Evolutionary conservation across 805 yeast species (phyloP), one percentile per base, ranked within the genome.

Genomic region (Brettanomyces naardenensis): DNA sequence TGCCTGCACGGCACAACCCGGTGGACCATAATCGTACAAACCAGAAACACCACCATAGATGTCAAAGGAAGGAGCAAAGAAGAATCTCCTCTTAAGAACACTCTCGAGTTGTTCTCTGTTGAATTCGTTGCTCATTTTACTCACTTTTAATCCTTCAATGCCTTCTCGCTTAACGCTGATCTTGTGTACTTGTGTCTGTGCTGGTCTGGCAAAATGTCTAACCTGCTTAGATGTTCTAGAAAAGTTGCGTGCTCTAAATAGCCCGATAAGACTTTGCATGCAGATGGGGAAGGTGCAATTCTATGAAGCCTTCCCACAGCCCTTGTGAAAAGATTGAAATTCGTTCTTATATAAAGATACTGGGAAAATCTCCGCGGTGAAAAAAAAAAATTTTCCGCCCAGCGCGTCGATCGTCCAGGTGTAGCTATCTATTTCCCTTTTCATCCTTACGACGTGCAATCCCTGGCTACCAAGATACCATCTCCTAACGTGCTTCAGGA

Each of bases 31-130:
- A 62, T 92, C 99, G 62, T 86, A 92, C 42, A 92, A 72, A 48
- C 99, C 99, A 35, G 96, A 85, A 33, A 92, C 97, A 62, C 98
- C 98, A 51, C 98, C 98, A 62, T 92, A 92, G 46, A 90, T 77
- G 60, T 92, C 98, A 55, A 92, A 92, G 26, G 97, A 80, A 47
- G 99, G 99, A 14, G 97, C 96, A 61, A 76, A 94, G 66, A 92
- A 92, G 70, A 92, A 92, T 60, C 99, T 78, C 63, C 97, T 81
- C 64, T 90, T 92, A 53, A 92, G 69, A 41, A 89, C 86, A 61
- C 83, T 80, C 64, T 92, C 99, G 56, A 92, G 71, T 46, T 75
- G 69, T 47, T 92, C 98, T 62, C 99, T 83, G 52, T 75, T 76
- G 59, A 90, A 84, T 21, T 33, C 18, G 18, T 29, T 38, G 30